Percentiles rank a stretch among this genome's conserved stretches.
phyloP scores from a whole-genome alignment of 306 rosid species.

The barrel medic (Medicago truncatula) region DNA sequence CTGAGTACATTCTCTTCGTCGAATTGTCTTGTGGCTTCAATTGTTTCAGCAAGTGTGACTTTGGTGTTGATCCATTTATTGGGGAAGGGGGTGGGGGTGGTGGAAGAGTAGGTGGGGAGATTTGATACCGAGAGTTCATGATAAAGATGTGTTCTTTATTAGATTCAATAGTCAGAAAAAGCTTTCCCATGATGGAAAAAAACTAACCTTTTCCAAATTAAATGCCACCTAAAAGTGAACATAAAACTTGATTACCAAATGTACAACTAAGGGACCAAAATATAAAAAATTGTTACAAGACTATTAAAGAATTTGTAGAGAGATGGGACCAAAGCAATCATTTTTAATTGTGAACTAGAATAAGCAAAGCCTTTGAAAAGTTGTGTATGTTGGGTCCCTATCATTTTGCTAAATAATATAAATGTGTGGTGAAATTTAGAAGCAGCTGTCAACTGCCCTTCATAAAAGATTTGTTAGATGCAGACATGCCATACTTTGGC shows the following conservation, averaged over 20 bases:
- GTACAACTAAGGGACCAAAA: too few species aligned
- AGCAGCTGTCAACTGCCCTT: conserved; percentile 39
- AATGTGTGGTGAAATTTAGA: conserved; percentile 16
- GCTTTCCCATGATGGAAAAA: too few species aligned
- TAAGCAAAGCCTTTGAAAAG: conserved; percentile 32
- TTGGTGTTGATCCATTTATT: conserved; percentile 86
- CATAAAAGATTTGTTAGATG: conserved; percentile 35
- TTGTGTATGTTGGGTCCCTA: conserved; percentile 38
- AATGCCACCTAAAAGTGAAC: too few species aligned
- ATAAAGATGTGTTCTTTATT: too few species aligned
- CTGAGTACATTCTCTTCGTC: conserved; percentile 96
- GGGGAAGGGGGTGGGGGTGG: too few species aligned
- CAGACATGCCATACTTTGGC: conserved; percentile 26
- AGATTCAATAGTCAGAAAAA: too few species aligned
- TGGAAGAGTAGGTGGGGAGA: too few species aligned
- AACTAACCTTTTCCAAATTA: too few species aligned
- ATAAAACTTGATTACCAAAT: too few species aligned
- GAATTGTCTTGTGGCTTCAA: conserved; percentile 88
- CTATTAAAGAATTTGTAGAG: conserved; percentile 36
- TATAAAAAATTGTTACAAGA: too few species aligned
- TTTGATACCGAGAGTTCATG: too few species aligned
- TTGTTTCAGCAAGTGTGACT: conserved; percentile 84
- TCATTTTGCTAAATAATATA: conserved; percentile 36
- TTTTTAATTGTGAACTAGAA: conserved; percentile 44
- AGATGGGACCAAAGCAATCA: conserved; percentile 32